Conservation (phyloP, 805 yeast species). For the Pichia sporocuriosa region DNA sequence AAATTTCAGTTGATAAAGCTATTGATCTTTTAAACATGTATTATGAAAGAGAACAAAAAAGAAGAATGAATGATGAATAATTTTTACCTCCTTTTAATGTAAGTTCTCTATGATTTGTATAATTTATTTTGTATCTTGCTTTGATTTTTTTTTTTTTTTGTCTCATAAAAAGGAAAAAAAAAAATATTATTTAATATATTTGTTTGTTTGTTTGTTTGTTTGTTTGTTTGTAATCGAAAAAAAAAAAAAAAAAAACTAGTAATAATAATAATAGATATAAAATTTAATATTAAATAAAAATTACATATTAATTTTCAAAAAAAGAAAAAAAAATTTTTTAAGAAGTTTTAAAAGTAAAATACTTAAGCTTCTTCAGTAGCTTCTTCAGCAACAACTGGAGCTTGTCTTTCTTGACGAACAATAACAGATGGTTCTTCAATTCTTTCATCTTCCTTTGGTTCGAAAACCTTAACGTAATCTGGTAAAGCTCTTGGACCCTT, state of each 20-base stretch:
- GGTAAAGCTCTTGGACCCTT: constrained; percentile 89
- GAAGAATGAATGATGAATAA: constrained; percentile 20
- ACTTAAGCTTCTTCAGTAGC: constrained; percentile 28
- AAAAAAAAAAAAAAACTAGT: background rate
- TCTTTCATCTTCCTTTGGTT: constrained; percentile 90
- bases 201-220: too few species aligned
- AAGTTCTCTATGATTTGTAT: background rate
- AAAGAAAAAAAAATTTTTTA: background rate
- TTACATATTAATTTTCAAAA: constrained; percentile 2
- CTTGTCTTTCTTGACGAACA: constrained; percentile 37
- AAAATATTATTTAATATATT: too few species aligned
- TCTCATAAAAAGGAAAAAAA: too few species aligned
- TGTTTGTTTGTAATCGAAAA: constrained; percentile 2
- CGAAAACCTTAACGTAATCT: constrained; percentile 86
- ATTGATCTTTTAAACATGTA: constrained; percentile 47
- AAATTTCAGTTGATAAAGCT: constrained; percentile 51
- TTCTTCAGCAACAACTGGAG: constrained; percentile 27
- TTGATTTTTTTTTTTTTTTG: background rate
- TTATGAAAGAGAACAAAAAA: constrained; percentile 47
- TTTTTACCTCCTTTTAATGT: background rate
- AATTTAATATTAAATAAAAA: too few species aligned
- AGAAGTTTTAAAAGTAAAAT: background rate
- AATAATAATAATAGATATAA: background rate
- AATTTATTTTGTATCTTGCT: constrained; percentile 1
- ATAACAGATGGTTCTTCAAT: constrained; percentile 77